Evolutionary conservation across 225 moss, liverwort and hornwort species (phyloP).

Genomic region (Ulota crispa): DNA sequence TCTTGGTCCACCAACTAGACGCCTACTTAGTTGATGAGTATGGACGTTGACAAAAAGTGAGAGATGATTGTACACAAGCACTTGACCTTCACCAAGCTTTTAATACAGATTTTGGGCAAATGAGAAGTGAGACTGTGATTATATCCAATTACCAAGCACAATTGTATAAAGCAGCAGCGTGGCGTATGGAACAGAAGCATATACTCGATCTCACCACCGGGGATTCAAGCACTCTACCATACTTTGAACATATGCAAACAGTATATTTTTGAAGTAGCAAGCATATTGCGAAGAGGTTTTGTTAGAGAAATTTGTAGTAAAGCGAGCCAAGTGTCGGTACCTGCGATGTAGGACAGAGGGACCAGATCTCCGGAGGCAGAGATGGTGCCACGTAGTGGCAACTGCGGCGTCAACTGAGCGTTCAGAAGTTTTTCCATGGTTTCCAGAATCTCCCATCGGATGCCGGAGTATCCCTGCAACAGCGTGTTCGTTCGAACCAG

Average conservation of each 20-base stretch:
- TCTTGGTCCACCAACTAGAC: too few relatives aligned
- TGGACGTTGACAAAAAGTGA: too few relatives aligned
- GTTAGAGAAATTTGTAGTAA: background rate
- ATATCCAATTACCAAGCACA: too few relatives aligned
- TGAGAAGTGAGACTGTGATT: too few relatives aligned
- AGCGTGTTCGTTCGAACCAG: conserved; percentile 54
- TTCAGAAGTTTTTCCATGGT: conserved; percentile 61
- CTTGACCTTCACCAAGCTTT: too few relatives aligned
- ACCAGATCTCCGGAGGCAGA: conserved; percentile 68
- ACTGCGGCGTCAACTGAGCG: conserved; percentile 56
- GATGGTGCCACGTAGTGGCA: conserved; percentile 63
- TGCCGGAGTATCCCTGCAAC: conserved; percentile 55
- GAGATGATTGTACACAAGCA: too few relatives aligned
- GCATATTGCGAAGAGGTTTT: background rate
- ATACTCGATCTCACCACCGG: background rate
- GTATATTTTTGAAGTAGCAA: background rate
- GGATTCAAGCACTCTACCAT: background rate
- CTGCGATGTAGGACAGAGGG: conserved; percentile 67
- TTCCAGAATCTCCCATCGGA: conserved; percentile 58
- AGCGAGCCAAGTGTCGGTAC: background rate
- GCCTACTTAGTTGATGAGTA: too few relatives aligned
- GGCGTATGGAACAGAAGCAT: background rate
- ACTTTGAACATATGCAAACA: background rate
- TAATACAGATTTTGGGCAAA: too few relatives aligned
- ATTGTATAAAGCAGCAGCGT: background rate